Conservation (phyloP, 1,284 basidiomycete species). For the Trametes hirsuta region DNA sequence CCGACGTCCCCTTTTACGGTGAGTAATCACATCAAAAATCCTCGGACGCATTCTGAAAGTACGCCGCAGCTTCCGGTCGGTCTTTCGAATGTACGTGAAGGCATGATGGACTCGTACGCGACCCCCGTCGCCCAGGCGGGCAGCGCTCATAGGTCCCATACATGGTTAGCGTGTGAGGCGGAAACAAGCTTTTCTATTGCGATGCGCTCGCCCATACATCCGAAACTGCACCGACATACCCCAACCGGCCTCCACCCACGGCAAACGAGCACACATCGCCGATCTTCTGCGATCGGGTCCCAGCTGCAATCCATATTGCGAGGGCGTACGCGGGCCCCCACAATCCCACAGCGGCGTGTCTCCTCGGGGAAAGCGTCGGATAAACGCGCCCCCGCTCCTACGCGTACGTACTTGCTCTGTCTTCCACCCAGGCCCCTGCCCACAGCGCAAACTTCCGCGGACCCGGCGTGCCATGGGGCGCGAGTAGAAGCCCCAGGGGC, state of each 20-base stretch:
- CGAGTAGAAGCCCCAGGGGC: background rate
- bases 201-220: conserved; percentile 15
- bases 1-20: background rate
- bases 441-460: background rate
- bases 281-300: conserved; percentile 19
- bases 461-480: too few species aligned
- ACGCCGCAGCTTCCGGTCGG: background rate
- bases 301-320: background rate
- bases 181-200: conserved; percentile 26
- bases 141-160: conserved; percentile 12
- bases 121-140: background rate
- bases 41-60: conserved; percentile 6
- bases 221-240: conserved; percentile 27
- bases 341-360: conserved; percentile 6
- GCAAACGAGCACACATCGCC: conserved; percentile 20
- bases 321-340: conserved; percentile 7
- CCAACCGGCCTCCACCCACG: conserved; percentile 20
- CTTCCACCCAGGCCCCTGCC: background rate
- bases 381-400: conserved; percentile 9
- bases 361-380: conserved; percentile 22
- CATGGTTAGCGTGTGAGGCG: conserved; percentile 22
- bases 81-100: background rate
- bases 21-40: conserved; percentile 1
- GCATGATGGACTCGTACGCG: background rate
- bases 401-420: background rate